These are phyloP conservation scores for Goffeauzyma gilvescens DNA, from an alignment of 768 basidiomycete species.

Conservation along the genomic window DNA sequence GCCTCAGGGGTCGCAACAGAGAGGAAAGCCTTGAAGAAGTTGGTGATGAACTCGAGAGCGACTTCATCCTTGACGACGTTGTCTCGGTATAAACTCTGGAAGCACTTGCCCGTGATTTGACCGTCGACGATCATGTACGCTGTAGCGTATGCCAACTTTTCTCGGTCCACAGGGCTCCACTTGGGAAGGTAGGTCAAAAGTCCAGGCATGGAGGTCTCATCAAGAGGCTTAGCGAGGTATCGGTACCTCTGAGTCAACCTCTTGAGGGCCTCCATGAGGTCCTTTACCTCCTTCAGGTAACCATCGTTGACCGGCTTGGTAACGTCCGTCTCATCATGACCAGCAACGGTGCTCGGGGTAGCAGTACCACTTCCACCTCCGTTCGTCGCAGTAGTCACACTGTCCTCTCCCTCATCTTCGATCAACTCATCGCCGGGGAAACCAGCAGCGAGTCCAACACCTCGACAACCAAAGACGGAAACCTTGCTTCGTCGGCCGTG, in stretches of 20 bases:
- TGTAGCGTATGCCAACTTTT: constrained; percentile 62
- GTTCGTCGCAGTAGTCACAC: no score
- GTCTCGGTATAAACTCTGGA: constrained; percentile 72
- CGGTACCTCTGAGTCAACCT: constrained; percentile 98
- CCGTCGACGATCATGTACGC: constrained; percentile 72
- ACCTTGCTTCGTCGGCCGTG: constrained; percentile 56
- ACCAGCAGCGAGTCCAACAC: neutral
- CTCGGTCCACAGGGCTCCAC: constrained; percentile 56
- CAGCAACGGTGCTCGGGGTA: constrained; percentile 12
- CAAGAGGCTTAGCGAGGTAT: constrained; percentile 93
- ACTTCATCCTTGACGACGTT: constrained; percentile 89
- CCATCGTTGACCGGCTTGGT: constrained; percentile 12
- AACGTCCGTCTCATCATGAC: constrained; percentile 44
- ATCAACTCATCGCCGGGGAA: no score
- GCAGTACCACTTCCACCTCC: no score
- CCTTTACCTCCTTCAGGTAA: constrained; percentile 47
- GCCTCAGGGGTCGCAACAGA: constrained; percentile 72
- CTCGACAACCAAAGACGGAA: constrained; percentile 30
- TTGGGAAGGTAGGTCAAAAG: constrained; percentile 51
- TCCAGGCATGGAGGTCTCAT: constrained; percentile 59
- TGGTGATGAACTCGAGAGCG: constrained; percentile 53
- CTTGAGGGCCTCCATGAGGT: constrained; percentile 81
- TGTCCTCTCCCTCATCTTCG: constrained; percentile 2
- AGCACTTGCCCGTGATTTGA: constrained; percentile 54
- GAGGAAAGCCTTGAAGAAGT: constrained; percentile 65